Percentiles rank a stretch among this genome's conserved stretches.
These are phyloP conservation scores for Saccharomycopsis selenospora DNA, from an alignment of 805 yeast genomes.

Conservation along the genomic window DNA sequence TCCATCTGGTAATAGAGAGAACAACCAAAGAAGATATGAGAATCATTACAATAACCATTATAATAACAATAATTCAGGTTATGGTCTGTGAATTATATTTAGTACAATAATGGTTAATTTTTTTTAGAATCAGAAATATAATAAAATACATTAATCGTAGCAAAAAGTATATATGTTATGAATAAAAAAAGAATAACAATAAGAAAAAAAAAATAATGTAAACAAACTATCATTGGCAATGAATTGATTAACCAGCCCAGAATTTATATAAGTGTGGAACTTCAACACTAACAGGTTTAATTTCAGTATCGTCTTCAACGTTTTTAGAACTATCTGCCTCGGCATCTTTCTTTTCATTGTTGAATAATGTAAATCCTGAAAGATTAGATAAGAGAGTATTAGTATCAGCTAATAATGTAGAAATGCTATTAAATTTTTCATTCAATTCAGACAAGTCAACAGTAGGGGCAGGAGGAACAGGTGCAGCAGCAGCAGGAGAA, in stretches of 20 bases:
- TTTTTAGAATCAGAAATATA: not conserved
- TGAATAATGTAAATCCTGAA: conserved; percentile 12
- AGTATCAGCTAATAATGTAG: conserved; percentile 9
- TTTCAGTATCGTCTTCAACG: conserved; percentile 30
- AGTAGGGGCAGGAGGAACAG: not conserved
- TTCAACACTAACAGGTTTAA: conserved; percentile 52
- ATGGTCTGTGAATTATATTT: too few relatives aligned
- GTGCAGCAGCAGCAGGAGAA: not conserved
- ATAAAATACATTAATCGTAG: conserved; percentile 1
- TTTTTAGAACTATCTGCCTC: conserved; percentile 21
- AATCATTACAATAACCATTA: too few relatives aligned
- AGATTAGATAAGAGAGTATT: not conserved
- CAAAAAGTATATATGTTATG: not conserved
- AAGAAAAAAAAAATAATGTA: conserved; percentile 1
- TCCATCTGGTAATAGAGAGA: too few relatives aligned
- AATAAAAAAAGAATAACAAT: not conserved
- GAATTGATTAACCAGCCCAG: conserved; percentile 46
- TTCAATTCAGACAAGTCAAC: conserved; percentile 16
- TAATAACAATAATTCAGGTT: too few relatives aligned
- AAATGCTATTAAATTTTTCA: conserved; percentile 4
- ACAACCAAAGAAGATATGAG: too few relatives aligned
- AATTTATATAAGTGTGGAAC: conserved; percentile 58
- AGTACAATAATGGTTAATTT: too few relatives aligned
- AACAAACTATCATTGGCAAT: not conserved
- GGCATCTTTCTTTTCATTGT: conserved; percentile 8